Base-by-base conservation (phyloP, 768 basidiomycete species). In the Pulveroboletus sp. region DNA sequence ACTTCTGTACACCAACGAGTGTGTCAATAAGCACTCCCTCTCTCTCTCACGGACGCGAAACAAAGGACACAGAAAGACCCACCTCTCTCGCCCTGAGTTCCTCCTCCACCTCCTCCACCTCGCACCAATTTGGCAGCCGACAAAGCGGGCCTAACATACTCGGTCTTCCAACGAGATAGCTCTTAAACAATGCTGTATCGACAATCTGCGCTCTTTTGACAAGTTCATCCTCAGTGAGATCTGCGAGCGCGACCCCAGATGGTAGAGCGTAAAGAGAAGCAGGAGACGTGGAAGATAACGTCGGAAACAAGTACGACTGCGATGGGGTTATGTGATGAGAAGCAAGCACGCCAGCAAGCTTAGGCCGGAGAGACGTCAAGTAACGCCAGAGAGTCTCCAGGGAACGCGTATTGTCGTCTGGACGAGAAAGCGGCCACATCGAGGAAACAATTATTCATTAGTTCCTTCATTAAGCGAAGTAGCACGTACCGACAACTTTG, bases 81-180 rank as follows among this genome's bases (percentile, higher is more conserved):
- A 91, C 94, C 81, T 87, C 85, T 31, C 87, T 79, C 24, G 79
- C 80, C 49, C 82, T 77, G 44, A 99, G 69, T 51, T 92, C 80
- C 62, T 89, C 92, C 64, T 99, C 94, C 1, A 94, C 90, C 59
- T 94, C 90, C 5, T 82, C 83, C 1, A 98, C 94, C 62, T 97
- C 97, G 67, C 95, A 98, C 93, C 94, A 99, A 67, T 97, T 98
- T 3, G 90, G 81, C 21, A 95, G 73, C 36, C 95, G 79, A 67
- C 95, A 98, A 42, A 97, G 68, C 25, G 90, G 82, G 0, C 90
- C 92, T 10, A 98, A 71, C 48, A 99, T 70, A 12, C 77, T 79
- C 0, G 95, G 92, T 37, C 87, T 75, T 35, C 87, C 85, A 19
- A 90, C 76, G 19, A 98, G 71, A 66, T 95, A 97, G 3, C 87